These are phyloP conservation scores for Eucalyptus guilfoylei DNA, from an alignment of 345 rosid genomes.

Conservation along the genomic window DNA sequence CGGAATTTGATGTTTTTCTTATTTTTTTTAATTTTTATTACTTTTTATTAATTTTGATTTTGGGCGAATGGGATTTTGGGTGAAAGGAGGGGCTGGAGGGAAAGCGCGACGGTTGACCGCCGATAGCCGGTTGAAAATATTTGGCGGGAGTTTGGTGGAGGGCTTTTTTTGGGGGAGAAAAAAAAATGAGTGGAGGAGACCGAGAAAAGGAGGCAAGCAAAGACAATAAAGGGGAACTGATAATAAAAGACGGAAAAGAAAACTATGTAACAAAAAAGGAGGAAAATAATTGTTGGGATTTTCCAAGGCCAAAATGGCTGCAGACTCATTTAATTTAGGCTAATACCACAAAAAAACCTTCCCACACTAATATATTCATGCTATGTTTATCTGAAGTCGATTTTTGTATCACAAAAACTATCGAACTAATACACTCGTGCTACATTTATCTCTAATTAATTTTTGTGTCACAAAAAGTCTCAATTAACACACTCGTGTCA, in stretches of 20 bases:
- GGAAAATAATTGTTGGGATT: background rate
- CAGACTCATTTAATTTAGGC: background rate
- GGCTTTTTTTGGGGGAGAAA: background rate
- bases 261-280: background rate
- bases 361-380: too few species aligned
- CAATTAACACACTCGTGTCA: rapidly evolving
- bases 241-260: background rate
- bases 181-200: background rate
- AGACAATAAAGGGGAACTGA: background rate
- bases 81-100: background rate
- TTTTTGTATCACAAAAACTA: background rate
- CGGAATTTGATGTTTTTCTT: background rate
- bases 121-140: background rate
- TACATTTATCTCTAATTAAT: too few species aligned
- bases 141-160: slow-evolving; percentile 3
- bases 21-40: background rate
- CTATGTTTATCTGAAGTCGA: background rate
- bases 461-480: background rate
- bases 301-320: background rate
- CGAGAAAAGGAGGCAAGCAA: background rate
- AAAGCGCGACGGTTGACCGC: background rate
- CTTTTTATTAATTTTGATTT: background rate
- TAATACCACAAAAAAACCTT: background rate
- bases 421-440: background rate
- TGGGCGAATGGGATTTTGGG: background rate